Evolutionary conservation across 306 rosid genomes (phyloP).

Genomic region (Rosa persica): DNA sequence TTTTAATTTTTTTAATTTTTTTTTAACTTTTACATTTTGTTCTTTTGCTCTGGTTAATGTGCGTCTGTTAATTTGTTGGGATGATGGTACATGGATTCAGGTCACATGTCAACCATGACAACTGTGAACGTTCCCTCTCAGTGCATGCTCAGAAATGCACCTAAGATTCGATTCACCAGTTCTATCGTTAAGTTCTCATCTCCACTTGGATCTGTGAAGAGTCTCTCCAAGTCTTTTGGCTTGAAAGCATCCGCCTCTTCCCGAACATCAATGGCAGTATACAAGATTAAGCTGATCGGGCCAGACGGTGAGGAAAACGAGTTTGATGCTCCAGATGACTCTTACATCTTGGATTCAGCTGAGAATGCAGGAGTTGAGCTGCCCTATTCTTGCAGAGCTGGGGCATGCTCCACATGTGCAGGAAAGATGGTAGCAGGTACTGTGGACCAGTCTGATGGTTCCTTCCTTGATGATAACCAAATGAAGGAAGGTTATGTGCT

Average conservation of each 20-base stretch:
- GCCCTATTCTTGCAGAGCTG: conserved; percentile 79
- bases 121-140: conserved; percentile 41
- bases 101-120: conserved; percentile 62
- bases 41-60: not conserved
- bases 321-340: conserved; percentile 73
- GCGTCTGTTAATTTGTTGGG: conserved; percentile 1
- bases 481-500: conserved; percentile 53
- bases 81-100: conserved; percentile 28
- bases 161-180: conserved; percentile 24
- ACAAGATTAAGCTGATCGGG: conserved; percentile 70
- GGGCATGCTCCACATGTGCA: conserved; percentile 82
- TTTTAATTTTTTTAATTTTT: too few relatives aligned
- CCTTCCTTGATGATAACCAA: conserved; percentile 63
- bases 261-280: conserved; percentile 58
- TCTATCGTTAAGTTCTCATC: conserved; percentile 45
- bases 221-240: conserved; percentile 48
- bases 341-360: conserved; percentile 71
- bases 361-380: conserved; percentile 72
- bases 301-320: conserved; percentile 59
- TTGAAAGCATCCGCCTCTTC: conserved; percentile 48
- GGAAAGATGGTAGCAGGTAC: conserved; percentile 49
- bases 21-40: not conserved
- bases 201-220: conserved; percentile 49
- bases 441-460: conserved; percentile 69
- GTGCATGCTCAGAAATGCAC: conserved; percentile 38